Base-by-base conservation (phyloP, 2,329 filamentous ascomycete species). In the Fusarium albosuccineum region DNA sequence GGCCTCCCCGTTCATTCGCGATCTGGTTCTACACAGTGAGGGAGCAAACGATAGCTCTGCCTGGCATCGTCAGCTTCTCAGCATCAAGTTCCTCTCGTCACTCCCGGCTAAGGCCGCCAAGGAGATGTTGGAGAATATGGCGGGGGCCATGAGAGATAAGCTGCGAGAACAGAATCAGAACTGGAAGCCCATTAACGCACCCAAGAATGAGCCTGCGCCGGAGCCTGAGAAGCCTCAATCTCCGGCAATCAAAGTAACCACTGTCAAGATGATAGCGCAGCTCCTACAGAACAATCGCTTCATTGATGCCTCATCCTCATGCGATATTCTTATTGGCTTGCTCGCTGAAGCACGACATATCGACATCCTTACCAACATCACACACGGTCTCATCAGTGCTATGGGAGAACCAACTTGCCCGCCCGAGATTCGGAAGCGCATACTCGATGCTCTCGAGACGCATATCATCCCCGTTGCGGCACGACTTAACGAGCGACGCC, bases 251-350 rank as follows among this genome's bases (percentile, higher is more conserved):
- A 80, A 79, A 55, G 69, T 80, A 6, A 77, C 74, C 1, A 80
- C 77, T 0, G 68, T 80, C 50, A 79, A 80, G 51, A 78, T 80
- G 74, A 68, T 80, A n/a, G 74, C 75, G 1, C 74, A 78, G 39
- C 50, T 79, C 2, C 65, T 80, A 2, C 66, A 75, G 10, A 66
- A 71, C 4, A 75, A 70, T 5, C 57, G 67, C 1, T 76, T 76
- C 14, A 57, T 79, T 7, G 66, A 72, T 27, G 53, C 70, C 9
- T 34, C 48, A 10, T 69, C 66, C 1, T 64, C 76, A 0, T 75
- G 70, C 22, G 66, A 75, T 5, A 73, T 77, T 2, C 73, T 80
- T 3, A 48, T 65, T 4, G 44, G 60, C 0, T 68, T 81, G 2
- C 71, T 80, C 6, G 55, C 62, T 1, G 71, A 73, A 39, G 70